A percentile compares a stretch with the other conserved stretches of the same genome.
Evolutionary conservation across 208 protist genomes (phyloP).

Genomic region (Leishmania aethiopica): DNA sequence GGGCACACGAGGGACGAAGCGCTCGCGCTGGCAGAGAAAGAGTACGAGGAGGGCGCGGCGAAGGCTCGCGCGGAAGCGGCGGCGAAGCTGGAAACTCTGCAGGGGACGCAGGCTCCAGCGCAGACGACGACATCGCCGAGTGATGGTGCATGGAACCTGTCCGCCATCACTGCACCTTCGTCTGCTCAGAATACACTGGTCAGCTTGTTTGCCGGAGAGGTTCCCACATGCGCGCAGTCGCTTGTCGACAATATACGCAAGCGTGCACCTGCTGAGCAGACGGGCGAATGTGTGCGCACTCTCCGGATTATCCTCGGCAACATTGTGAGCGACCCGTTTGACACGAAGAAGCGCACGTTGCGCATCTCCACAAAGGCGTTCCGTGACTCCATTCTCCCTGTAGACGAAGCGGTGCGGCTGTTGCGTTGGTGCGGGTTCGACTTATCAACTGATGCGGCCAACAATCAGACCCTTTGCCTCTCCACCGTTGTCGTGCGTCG

Average conservation of each 20-base stretch:
- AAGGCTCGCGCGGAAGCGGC: conserved; percentile 42
- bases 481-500: conserved; percentile 66
- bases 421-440: conserved; percentile 74
- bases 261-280: conserved; percentile 15
- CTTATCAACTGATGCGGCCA: conserved; percentile 42
- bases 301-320: conserved; percentile 69
- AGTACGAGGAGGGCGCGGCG: conserved; percentile 48
- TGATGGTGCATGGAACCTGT: conserved; percentile 45
- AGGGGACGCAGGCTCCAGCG: background rate
- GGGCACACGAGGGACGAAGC: conserved; percentile 64
- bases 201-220: conserved; percentile 34
- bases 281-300: conserved; percentile 40
- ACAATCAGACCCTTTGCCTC: conserved; percentile 41
- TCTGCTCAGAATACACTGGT: conserved; percentile 25
- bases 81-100: conserved; percentile 21
- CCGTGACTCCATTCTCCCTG: conserved; percentile 42
- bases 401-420: conserved; percentile 51
- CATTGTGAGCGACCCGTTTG: conserved; percentile 65
- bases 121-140: background rate
- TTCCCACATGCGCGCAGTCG: conserved; percentile 10
- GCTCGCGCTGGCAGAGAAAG: conserved; percentile 34
- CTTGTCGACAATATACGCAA: conserved; percentile 38
- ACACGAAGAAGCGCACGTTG: conserved; percentile 69
- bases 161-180: conserved; percentile 17
- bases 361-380: conserved; percentile 63